Base-by-base conservation (phyloP, 1,284 basidiomycete species). In the Singerocomus rubriflavus region DNA sequence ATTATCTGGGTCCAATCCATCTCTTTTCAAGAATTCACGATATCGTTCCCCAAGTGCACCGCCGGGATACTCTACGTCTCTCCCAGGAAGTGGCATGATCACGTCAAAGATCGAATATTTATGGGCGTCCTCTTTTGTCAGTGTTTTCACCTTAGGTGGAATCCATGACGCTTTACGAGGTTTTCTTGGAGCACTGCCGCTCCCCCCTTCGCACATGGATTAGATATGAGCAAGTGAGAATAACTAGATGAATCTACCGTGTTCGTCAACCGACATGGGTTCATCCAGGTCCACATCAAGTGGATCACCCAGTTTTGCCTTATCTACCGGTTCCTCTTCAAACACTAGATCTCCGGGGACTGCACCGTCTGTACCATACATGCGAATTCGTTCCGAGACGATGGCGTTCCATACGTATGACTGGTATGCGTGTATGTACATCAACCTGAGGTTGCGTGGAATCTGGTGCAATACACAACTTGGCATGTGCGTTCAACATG, bases 401-500 rank as follows among this genome's bases (percentile, higher is more conserved):
- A 98, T 85, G 39, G 91, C 82, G 70, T 99, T 99, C 97, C 96
- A 99, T 29, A 99, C 85, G 63, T 98, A 99, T 14, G 93, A 96
- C 69, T 99, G 97, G 69, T 98, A 99, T 33, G 96, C 95, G 70
- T 99, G 97, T 42, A 98, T 85, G 65, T 99, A 99, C 92, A 99
- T 98, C 55, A 96, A 75, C 43, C 95, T 81, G 56, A 99, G 78
- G 64, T 95, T 97, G 49, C 88, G 81, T n/a, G 94, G 95, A 55
- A 98, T 97, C 93, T 96, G 60, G 12, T 59, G 8, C 30, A 25
- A 30, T 17, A 34, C 10, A 44, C 10, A 40, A 29, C 12, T 54
- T 35, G 4, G 26, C 42, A 41, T 46, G 12, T 6, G 7, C 26
- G 13, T 45, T 14, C 34, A 27, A 40, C 16, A n/a, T 44, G 32